These are phyloP conservation scores for Phaeoacremonium minimum DNA, from an alignment of 2,329 filamentous ascomycete genomes.

Conservation along the genomic window DNA sequence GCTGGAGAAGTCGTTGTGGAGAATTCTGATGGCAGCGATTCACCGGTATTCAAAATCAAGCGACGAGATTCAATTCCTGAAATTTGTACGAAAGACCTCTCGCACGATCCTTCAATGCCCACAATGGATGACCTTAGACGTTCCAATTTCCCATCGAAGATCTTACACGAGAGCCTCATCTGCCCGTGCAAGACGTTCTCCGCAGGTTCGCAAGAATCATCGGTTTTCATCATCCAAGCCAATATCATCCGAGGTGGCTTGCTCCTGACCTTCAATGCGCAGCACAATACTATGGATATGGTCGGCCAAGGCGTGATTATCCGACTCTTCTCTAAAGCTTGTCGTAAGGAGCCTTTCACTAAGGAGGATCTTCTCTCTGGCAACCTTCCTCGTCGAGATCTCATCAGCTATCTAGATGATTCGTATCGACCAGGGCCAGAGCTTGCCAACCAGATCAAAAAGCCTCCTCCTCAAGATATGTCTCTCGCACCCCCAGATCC, in stretches of 20 bases:
- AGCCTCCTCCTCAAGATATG: conserved; percentile 12
- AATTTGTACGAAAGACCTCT: conserved; percentile 38
- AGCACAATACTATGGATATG: conserved; percentile 48
- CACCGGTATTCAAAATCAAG: conserved; percentile 33
- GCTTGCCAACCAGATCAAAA: conserved; percentile 26
- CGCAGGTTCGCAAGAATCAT: conserved; percentile 16
- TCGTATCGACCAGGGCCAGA: conserved; percentile 26
- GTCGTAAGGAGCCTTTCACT: conserved; percentile 37
- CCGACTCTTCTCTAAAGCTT: conserved; percentile 42
- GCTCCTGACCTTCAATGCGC: conserved; percentile 40
- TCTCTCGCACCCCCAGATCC: conserved; percentile 8
- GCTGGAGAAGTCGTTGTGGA: conserved; percentile 37
- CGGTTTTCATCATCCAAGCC: conserved; percentile 42
- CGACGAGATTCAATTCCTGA: conserved; percentile 21
- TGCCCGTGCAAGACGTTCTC: conserved; percentile 35
- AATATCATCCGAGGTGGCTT: conserved; percentile 45
- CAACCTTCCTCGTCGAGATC: conserved; percentile 30
- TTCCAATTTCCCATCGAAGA: conserved; percentile 36
- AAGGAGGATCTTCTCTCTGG: conserved; percentile 34
- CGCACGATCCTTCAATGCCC: conserved; percentile 24
- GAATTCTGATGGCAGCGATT: conserved; percentile 15
- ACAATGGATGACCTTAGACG: conserved; percentile 29
- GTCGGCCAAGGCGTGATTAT: conserved; percentile 42
- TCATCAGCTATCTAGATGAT: conserved; percentile 34
- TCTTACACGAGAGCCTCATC: conserved; percentile 41